phyloP scores from a whole-genome alignment of 495 filamentous ascomycete species.

The Podospora pseudoanserina region DNA sequence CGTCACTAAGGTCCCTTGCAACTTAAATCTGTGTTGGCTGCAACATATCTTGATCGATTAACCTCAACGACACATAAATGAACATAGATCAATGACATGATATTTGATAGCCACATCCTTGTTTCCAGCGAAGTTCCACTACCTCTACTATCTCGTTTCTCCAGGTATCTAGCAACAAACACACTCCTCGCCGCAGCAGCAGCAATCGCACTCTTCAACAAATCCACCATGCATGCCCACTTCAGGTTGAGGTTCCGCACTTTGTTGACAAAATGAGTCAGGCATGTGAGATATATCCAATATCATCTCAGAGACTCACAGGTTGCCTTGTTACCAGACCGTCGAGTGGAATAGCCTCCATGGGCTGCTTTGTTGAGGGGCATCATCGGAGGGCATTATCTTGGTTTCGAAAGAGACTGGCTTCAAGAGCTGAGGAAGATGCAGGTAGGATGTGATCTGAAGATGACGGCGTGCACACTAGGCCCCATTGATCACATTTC shows the following conservation, averaged over 20 bases:
- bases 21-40: neutral
- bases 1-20: slow-evolving; percentile 4
- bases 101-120: neutral
- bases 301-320: slow-evolving; percentile 14
- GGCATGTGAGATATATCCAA: neutral
- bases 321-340: slow-evolving; percentile 28
- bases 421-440: neutral
- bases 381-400: slow-evolving; percentile 28
- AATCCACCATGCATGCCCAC: slow-evolving; percentile 32
- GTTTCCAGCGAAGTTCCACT: neutral
- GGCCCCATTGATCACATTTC: neutral
- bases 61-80: neutral
- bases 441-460: neutral
- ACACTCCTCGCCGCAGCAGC: slow-evolving; percentile 29
- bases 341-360: slow-evolving; percentile 26
- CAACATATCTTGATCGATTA: slow-evolving; percentile 7
- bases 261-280: neutral
- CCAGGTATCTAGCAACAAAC: slow-evolving; percentile 23
- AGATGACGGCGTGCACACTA: neutral
- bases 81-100: neutral
- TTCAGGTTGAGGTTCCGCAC: slow-evolving; percentile 31
- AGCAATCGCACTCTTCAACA: slow-evolving; percentile 31
- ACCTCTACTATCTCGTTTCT: neutral
- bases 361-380: slow-evolving; percentile 29
- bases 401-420: neutral